Conservation (phyloP, 2,329 filamentous ascomycete species). For the Harringtonia aguacate region DNA sequence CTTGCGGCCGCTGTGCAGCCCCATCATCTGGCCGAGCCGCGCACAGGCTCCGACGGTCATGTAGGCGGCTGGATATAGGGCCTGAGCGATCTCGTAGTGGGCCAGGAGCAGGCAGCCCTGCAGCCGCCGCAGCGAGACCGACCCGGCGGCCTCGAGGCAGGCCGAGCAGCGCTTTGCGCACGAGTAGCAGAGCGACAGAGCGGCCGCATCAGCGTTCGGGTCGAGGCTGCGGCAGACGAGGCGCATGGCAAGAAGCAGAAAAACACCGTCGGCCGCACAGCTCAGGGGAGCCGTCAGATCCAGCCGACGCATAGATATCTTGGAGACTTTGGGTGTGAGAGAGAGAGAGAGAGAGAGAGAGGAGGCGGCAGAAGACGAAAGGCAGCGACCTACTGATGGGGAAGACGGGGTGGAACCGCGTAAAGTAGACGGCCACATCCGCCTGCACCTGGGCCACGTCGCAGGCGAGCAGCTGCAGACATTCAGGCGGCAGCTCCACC, state of each 20-base stretch:
- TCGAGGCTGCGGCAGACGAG: slow-evolving; percentile 3
- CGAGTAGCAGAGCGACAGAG: slow-evolving; percentile 1
- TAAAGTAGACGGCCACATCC: slow-evolving; percentile 5
- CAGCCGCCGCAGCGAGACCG: slow-evolving; percentile 4
- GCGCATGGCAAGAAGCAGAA: slow-evolving; percentile 4
- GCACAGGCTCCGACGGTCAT: slow-evolving; percentile 9
- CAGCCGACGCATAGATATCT: neutral
- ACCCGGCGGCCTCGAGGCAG: slow-evolving; percentile 5
- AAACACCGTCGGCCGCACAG: neutral
- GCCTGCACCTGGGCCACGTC: neutral
- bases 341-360: neutral
- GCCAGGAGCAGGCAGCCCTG: slow-evolving; percentile 7
- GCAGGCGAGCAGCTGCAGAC: neutral
- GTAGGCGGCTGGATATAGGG: slow-evolving; percentile 8
- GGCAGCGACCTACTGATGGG: slow-evolving; percentile 4
- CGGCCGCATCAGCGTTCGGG: neutral
- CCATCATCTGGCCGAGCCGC: slow-evolving; percentile 7
- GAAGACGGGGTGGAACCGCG: slow-evolving; percentile 4
- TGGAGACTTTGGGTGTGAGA: slow-evolving; percentile 1
- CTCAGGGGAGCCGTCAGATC: neutral
- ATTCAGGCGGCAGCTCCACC: slow-evolving; percentile 4
- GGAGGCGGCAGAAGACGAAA: neutral
- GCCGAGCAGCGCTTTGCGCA: slow-evolving; percentile 3
- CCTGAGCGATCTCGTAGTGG: slow-evolving; percentile 7
- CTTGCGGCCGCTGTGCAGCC: slow-evolving; percentile 2